Base-by-base conservation (phyloP, 352 stramenopile species). In the Labyrinthula sp. region DNA sequence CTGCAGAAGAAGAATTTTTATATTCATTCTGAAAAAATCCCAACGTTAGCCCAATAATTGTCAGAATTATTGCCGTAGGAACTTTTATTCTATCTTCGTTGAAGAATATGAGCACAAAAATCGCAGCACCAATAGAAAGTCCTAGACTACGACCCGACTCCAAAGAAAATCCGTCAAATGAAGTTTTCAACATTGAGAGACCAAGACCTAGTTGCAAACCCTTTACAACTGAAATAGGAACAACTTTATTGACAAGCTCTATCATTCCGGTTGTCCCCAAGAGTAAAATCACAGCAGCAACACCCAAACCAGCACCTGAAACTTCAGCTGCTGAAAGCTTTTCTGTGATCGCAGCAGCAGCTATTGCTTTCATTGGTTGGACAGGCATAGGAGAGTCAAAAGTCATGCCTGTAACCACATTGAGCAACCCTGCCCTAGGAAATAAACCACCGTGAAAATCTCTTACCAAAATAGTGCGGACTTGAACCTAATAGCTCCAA, bases 361-460 rank as follows among this genome's bases (percentile, higher is more conserved):
- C 63, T 40, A 93, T 86, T 10, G 73, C 79, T 62, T 93, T 91
- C 81, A 93, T 93, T 9, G 81, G 81, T 58, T 93, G 81, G 15
- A 93, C 73, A n/a, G 74, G 77, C 61, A 93, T 91, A 30, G 81
- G 81, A 23, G 89, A 58, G 48, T 87, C 78, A 65, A 82, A 89
- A 31, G 73, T 60, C 20, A 71, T 65, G 20, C 77, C 75, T 8
- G 82, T 72, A 0, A 78, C 52, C 0, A 82, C 56, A 22, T 86
- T 91, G 47, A 75, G 79, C 6, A 84, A 41, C 0, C 81, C 81
- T 0, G 77, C 71, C n/a, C n/a, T n/a, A n/a, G n/a, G n/a, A n/a
- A n/a, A n/a, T n/a, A n/a, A n/a, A n/a, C n/a, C n/a, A n/a, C n/a
- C n/a, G n/a, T n/a, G n/a, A n/a, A n/a, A n/a, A n/a, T n/a, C n/a